phyloP scores from a whole-genome alignment of 2,329 filamentous ascomycete genomes.

The Chaetomium strumarium region DNA sequence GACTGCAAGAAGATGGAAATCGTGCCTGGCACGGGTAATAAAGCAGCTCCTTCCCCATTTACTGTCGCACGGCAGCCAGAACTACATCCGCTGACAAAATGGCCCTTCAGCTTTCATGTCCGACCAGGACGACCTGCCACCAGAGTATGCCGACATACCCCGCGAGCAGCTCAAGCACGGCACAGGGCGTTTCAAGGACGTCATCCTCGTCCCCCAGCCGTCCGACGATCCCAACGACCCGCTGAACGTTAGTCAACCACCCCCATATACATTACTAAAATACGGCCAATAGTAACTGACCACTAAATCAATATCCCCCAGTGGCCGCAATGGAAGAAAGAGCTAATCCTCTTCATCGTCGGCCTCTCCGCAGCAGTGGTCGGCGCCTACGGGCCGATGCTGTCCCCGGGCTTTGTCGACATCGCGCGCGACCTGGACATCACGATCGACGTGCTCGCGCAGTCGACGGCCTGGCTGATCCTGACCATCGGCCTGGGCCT shows the following conservation, averaged over 20 bases:
- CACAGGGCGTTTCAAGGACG: conserved; percentile 29
- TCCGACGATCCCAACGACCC: conserved; percentile 45
- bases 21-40: conserved; percentile 46
- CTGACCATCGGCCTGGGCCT: conserved; percentile 42
- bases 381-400: conserved; percentile 47
- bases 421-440: conserved; percentile 40
- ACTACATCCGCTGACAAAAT: neutral
- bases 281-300: neutral
- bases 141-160: conserved; percentile 39
- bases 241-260: conserved; percentile 34
- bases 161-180: conserved; percentile 37
- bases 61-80: neutral
- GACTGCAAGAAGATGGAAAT: conserved; percentile 39
- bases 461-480: conserved; percentile 44
- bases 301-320: conserved; percentile 11
- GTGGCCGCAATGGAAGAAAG: conserved; percentile 41
- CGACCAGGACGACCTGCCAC: conserved; percentile 41
- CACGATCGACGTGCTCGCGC: conserved; percentile 37
- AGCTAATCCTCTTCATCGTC: conserved; percentile 40
- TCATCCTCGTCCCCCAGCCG: conserved; percentile 41
- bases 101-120: conserved; percentile 36
- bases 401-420: conserved; percentile 43
- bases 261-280: neutral
- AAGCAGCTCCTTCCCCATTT: conserved; percentile 6
- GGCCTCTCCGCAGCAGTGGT: conserved; percentile 42